These are phyloP conservation scores for Aureobasidium namibiae DNA, from an alignment of 2,329 filamentous ascomycete species.

Conservation along the genomic window DNA sequence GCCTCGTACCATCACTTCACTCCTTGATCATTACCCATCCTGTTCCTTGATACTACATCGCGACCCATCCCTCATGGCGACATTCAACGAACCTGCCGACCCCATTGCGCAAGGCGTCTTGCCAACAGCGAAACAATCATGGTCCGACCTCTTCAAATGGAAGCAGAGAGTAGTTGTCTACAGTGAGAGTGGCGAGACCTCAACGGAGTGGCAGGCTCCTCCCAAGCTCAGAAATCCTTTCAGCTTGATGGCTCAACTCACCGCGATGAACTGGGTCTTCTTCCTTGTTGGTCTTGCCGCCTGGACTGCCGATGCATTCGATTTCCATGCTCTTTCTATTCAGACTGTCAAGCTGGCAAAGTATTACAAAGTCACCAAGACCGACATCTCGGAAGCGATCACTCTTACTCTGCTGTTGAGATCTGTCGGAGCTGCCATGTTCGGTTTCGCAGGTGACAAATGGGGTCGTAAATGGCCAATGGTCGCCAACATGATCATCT, in stretches of 20 bases:
- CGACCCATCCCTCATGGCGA: too few species aligned
- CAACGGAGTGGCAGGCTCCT: slow-evolving; percentile 60
- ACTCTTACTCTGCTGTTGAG: slow-evolving; percentile 67
- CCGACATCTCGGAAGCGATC: slow-evolving; percentile 65
- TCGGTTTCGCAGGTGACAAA: slow-evolving; percentile 69
- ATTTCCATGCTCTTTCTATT: slow-evolving; percentile 73
- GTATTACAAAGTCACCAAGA: slow-evolving; percentile 53
- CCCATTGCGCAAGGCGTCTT: slow-evolving; percentile 58
- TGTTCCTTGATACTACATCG: too few species aligned
- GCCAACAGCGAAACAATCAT: slow-evolving; percentile 56
- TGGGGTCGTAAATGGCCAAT: slow-evolving; percentile 80
- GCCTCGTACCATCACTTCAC: not conserved
- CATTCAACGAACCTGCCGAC: slow-evolving; percentile 48
- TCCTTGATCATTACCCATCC: not conserved
- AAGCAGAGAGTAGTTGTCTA: slow-evolving; percentile 62
- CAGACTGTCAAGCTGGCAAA: slow-evolving; percentile 63
- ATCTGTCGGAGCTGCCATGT: slow-evolving; percentile 65
- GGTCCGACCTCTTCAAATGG: slow-evolving; percentile 61
- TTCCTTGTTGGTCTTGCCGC: slow-evolving; percentile 64
- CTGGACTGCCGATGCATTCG: slow-evolving; percentile 77
- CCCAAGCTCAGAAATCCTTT: slow-evolving; percentile 63
- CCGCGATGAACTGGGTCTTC: slow-evolving; percentile 62
- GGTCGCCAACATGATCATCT: slow-evolving; percentile 64
- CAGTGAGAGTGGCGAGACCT: slow-evolving; percentile 56
- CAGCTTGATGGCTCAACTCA: slow-evolving; percentile 57